Base-by-base conservation (phyloP, 23 red algal genomes). In the Cyanidium caldarium region DNA sequence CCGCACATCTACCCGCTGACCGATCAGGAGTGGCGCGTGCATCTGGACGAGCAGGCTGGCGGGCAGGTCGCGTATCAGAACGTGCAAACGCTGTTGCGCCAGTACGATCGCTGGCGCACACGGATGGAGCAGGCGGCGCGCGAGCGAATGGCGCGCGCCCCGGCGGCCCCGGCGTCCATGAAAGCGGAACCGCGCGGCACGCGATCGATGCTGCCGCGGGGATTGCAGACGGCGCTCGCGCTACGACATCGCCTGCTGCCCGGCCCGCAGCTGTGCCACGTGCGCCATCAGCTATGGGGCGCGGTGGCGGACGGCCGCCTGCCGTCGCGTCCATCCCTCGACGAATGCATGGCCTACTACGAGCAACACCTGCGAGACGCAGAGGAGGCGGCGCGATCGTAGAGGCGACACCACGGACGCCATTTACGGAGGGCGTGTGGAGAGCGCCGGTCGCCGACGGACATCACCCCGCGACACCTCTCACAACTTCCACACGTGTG, bases 401-500 rank as follows among this genome's bases (percentile, higher is more conserved):
- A n/a, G n/a, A n/a, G n/a, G n/a, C n/a, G n/a, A n/a, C n/a, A n/a
- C n/a, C n/a, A n/a, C n/a, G n/a, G n/a, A n/a, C n/a, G n/a, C n/a
- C n/a, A n/a, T n/a, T n/a, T n/a, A n/a, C n/a, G n/a, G n/a, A n/a
- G n/a, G n/a, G n/a, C n/a, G n/a, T n/a, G n/a, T n/a, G n/a, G n/a
- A n/a, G n/a, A n/a, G n/a, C n/a, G n/a, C n/a, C n/a, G n/a, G n/a
- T n/a, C n/a, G n/a, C n/a, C n/a, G n/a, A n/a, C n/a, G n/a, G n/a
- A n/a, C n/a, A n/a, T n/a, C n/a, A n/a, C n/a, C n/a, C n/a, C n/a
- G n/a, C n/a, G n/a, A n/a, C n/a, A n/a, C n/a, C n/a, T n/a, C n/a
- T 56, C 43, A 75, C 1, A 75, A 46, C 40, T 75, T 75, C 43
- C 42, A 75, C 2, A 75, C 70, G 31, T 75, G 38, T 1, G 46